Evolutionary conservation across 2,329 filamentous ascomycete species (phyloP), one percentile per base, ranked within the genome.

Genomic region (Diaporthe sp.): DNA sequence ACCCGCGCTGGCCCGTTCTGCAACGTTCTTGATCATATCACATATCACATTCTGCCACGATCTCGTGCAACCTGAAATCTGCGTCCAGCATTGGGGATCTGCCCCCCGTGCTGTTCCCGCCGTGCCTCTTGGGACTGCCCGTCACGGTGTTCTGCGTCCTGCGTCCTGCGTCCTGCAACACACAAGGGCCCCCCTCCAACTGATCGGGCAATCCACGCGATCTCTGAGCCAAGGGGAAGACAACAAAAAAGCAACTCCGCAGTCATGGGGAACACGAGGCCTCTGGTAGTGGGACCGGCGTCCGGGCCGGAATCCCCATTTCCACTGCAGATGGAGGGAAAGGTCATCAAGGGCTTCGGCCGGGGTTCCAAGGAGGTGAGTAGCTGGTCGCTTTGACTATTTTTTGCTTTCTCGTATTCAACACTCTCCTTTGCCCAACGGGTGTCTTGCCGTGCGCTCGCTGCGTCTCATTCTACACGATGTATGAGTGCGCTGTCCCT

Each of bases 291-390:
- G 75, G 96, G 96, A 74, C 88, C 93, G 12, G 91, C 94, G 58
- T 84, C 87, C 53, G 95, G 95, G 4, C 96, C 96, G 17, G 88
- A 92, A 80, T 70, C 91, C 8, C 97, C 97, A 0, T 98, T 92
- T 84, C 97, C 97, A 0, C 89, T 98, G 79, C 91, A 89, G 79
- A 92, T 98, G 86, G 93, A 94, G 77, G 97, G 97, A 34, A 91
- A 93, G 73, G 95, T 99, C 34, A 95, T 98, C 81, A 94, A 94
- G 80, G 97, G 97, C 46, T 98, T 98, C 84, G 96, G 97, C 57
- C 91, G 97, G 76, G 97, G 97, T 22, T 98, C 95, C 81, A 97
- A 95, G 87, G 96, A 98, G 86, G 94, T 96, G 83, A 75, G 85
- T 82, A 57, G 28, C 12, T 49, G 17, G 59, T 65, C 57, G 58